Evolutionary conservation across 1,139 yeast genomes (phyloP), one percentile per base, ranked within the genome.

Genomic region (Sugiyamaella neomexicana): DNA sequence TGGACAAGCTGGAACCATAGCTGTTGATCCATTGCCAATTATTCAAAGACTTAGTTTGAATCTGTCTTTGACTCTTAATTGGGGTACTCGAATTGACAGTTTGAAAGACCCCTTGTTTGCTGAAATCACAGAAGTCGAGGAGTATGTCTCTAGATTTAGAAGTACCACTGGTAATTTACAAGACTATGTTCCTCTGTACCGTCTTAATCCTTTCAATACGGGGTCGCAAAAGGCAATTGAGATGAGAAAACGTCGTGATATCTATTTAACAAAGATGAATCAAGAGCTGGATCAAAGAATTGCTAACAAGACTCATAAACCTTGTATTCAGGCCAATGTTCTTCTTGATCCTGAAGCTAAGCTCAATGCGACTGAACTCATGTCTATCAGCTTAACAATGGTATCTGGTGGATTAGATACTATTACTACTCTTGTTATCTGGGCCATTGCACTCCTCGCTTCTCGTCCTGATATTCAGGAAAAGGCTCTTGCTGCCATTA

Each of bases 391-490:
- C 63, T 69, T 86, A 43, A 83, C 91, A 0, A 81, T 85, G 83
- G 82, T 86, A 0, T 83, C 89, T 61, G 93, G 91, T 9, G 93
- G 91, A 0, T 69, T 86, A 29, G 91, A 86, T 64, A 85, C 86
- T 58, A 81, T 85, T 1, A 84, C 90, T 0, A 72, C 85, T 48
- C 71, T 85, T 53, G 78, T 80, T 59, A 81, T 82, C 59, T 74
- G 85, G 23, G 65, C 84, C 57, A 83, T 81, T 42, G 69, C 86
- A 16, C 75, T 85, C 1, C 78, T 77, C 17, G 76, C 81, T 1
- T 60, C 68, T 44, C 84, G 85, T 0, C 68, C 70, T 1, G 63
- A 59, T 0, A 62, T 80, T n/a, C 87, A 83, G 62, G 66, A 71
- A n/a, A 63, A 62, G 46, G 81, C 80, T 0, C 68, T 71, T 37